phyloP scores from a whole-genome alignment of 441 rosid genomes.

The Euphorbia neoarborescens region DNA sequence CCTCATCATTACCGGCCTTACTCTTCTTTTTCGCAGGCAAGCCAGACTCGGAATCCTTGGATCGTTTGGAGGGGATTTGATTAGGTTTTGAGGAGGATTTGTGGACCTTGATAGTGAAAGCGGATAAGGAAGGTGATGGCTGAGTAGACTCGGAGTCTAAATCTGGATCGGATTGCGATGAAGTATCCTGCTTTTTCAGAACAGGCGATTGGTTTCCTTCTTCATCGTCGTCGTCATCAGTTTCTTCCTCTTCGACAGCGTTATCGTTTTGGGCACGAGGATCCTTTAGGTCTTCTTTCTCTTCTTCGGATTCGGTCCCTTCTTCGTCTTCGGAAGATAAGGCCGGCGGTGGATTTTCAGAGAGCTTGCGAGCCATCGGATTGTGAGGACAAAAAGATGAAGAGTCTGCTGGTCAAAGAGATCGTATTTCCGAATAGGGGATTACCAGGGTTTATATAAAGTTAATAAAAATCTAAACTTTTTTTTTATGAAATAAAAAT shows the following conservation, averaged over 20 bases:
- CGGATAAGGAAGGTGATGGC: conserved; percentile 22
- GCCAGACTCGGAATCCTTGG: not conserved
- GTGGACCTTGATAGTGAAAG: no score
- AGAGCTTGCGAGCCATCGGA: conserved; percentile 20
- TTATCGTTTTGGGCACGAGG: not conserved
- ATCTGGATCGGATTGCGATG: conserved; percentile 15
- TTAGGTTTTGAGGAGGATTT: no score
- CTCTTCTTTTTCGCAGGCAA: not conserved
- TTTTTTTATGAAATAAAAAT: no score
- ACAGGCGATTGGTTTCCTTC: not conserved
- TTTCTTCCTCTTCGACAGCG: not conserved
- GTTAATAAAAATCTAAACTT: no score
- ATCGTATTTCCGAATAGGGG: no score
- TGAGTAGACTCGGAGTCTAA: conserved; percentile 20
- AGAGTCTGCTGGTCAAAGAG: no score
- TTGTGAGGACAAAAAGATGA: not conserved
- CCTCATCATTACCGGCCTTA: conserved; percentile 1
- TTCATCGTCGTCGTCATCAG: not conserved
- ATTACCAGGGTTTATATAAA: no score
- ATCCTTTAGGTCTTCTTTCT: not conserved
- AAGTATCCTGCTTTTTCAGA: no score
- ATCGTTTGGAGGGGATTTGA: not conserved
- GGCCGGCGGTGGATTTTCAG: conserved; percentile 15
- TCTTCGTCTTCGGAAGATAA: conserved; percentile 15
- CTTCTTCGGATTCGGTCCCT: not conserved